Evolutionary conservation across 108 stramenopile species (phyloP).

Genomic region (Parmales sp.): DNA sequence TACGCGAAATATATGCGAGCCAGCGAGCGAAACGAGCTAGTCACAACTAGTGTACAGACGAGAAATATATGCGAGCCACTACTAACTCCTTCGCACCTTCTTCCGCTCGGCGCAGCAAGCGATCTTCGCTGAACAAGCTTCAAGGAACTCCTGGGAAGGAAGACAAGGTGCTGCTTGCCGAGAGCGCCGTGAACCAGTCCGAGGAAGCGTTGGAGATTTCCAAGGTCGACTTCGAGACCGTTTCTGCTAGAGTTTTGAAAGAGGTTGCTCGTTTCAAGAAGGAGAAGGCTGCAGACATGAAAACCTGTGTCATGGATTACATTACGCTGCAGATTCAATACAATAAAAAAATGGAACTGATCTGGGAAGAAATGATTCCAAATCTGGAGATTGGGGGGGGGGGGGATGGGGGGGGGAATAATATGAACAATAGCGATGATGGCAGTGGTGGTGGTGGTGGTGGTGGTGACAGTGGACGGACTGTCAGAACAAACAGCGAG

Average conservation of each 20-base stretch:
- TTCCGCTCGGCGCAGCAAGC: neutral
- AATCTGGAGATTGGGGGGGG: conserved; percentile 52
- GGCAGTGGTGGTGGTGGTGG: no score
- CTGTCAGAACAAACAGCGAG: no score
- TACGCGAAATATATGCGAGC: conserved; percentile 57
- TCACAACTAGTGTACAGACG: no score
- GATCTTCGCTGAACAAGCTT: neutral
- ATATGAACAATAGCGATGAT: no score
- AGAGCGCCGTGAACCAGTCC: conserved; percentile 66
- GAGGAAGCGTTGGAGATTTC: conserved; percentile 62
- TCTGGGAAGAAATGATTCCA: conserved; percentile 78
- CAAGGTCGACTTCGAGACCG: conserved; percentile 70
- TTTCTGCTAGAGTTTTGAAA: conserved; percentile 73
- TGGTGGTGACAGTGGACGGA: no score
- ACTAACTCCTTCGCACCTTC: neutral
- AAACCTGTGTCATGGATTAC: conserved; percentile 76
- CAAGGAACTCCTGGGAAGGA: conserved; percentile 45
- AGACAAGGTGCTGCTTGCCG: conserved; percentile 66
- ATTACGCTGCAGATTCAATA: conserved; percentile 86
- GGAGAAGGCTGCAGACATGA: conserved; percentile 91
- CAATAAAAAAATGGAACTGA: conserved; percentile 80
- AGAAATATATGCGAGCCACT: no score
- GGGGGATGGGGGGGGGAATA: neutral
- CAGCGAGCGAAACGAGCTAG: no score
- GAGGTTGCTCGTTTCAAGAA: conserved; percentile 94